Percentiles rank a stretch among this genome's conserved stretches.
phyloP scores from a whole-genome alignment of 768 basidiomycete species.

The Galerina sulciceps region DNA sequence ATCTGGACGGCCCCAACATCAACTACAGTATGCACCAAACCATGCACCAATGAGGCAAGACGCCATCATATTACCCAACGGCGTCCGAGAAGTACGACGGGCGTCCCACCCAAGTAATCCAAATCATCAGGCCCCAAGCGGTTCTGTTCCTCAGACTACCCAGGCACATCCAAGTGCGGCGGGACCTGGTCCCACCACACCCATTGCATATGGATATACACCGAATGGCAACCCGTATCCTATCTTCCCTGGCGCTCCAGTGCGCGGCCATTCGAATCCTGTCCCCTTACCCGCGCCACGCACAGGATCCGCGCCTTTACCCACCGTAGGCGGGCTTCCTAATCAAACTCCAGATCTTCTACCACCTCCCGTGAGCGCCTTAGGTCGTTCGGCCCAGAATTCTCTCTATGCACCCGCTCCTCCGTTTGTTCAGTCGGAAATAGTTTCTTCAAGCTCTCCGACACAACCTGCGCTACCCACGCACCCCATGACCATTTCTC shows the following conservation, averaged over 20 bases:
- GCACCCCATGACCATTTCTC: slow-evolving; percentile 11
- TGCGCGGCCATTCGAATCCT: not conserved
- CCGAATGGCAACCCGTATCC: slow-evolving; percentile 3
- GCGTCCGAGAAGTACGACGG: not conserved
- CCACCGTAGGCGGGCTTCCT: not conserved
- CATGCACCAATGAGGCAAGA: too few relatives aligned
- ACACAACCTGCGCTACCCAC: not conserved
- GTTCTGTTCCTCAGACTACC: too few relatives aligned
- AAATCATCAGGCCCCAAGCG: not conserved
- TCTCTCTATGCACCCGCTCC: not conserved
- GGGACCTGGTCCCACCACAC: too few relatives aligned
- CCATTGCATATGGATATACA: not conserved
- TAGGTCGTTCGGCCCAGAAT: not conserved
- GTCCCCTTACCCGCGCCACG: not conserved
- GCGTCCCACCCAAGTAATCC: not conserved
- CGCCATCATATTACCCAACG: too few relatives aligned
- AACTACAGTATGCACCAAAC: too few relatives aligned
- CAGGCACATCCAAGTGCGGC: too few relatives aligned
- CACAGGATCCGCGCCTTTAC: not conserved
- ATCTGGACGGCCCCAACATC: too few relatives aligned
- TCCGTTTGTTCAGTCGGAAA: not conserved
- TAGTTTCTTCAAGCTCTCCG: not conserved
- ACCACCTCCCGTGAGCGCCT: slow-evolving; percentile 3
- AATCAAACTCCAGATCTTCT: slow-evolving; percentile 1
- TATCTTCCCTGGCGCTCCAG: not conserved